phyloP scores from a whole-genome alignment of 495 filamentous ascomycete species.

The Annulohypoxylon bovei region DNA sequence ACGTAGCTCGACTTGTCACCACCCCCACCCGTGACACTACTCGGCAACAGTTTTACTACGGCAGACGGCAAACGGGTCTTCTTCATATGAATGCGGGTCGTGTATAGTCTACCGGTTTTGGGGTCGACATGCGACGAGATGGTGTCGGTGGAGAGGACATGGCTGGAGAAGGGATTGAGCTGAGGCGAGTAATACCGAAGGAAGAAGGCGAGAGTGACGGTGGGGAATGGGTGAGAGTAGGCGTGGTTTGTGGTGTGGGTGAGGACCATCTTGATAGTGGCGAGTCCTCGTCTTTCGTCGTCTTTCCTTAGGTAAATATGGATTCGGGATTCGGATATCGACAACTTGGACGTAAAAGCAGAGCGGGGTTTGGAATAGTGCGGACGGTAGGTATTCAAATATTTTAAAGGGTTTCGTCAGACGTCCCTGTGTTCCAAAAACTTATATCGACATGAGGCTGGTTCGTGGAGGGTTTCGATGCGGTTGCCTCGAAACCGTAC shows the following conservation, averaged over 20 bases:
- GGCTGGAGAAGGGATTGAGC: slow-evolving; percentile 88
- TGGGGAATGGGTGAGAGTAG: slow-evolving; percentile 91
- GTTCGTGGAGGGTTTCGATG: slow-evolving; percentile 13
- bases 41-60: slow-evolving; percentile 82
- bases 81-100: slow-evolving; percentile 91
- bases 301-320: too few species aligned
- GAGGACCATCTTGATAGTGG: slow-evolving; percentile 57
- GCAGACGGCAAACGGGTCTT: slow-evolving; percentile 87
- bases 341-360: neutral
- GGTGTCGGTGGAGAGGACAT: slow-evolving; percentile 96
- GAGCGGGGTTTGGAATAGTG: neutral
- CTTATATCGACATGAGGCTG: slow-evolving; percentile 36
- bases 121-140: slow-evolving; percentile 88
- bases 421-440: slow-evolving; percentile 22
- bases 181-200: slow-evolving; percentile 85
- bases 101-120: slow-evolving; percentile 80
- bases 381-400: neutral
- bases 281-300: slow-evolving; percentile 8
- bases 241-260: slow-evolving; percentile 81
- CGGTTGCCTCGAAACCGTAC: slow-evolving; percentile 25
- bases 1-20: slow-evolving; percentile 85
- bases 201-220: slow-evolving; percentile 96
- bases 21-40: slow-evolving; percentile 72
- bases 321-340: slow-evolving; percentile 4
- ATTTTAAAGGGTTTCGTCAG: slow-evolving; percentile 24